phyloP scores from a whole-genome alignment of 495 filamentous ascomycete genomes.

The Neurospora tetrasperma region DNA sequence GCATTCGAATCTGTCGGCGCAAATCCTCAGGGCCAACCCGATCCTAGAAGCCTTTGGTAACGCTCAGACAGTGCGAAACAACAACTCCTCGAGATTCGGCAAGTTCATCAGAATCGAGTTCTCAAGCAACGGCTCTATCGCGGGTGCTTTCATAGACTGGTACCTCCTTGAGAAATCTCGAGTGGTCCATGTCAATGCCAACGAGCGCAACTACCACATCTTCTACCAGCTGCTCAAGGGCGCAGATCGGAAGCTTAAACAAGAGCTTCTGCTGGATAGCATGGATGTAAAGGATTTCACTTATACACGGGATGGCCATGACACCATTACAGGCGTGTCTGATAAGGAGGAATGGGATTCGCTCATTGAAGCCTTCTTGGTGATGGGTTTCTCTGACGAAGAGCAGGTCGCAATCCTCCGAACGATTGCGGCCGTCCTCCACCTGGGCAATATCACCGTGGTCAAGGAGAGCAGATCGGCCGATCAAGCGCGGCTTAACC shows the following conservation, averaged over 20 bases:
- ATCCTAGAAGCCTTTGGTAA: conserved; percentile 98
- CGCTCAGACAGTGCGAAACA: conserved; percentile 93
- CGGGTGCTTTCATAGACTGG: conserved; percentile 96
- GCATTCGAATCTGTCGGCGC: conserved; percentile 85
- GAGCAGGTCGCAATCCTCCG: conserved; percentile 77
- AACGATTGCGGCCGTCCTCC: conserved; percentile 82
- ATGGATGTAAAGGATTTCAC: conserved; percentile 75
- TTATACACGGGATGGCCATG: conserved; percentile 85
- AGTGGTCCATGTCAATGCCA: conserved; percentile 75
- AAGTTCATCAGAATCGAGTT: conserved; percentile 99
- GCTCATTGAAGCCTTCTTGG: conserved; percentile 81
- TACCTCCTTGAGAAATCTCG: conserved; percentile 95
- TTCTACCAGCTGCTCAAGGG: conserved; percentile 94
- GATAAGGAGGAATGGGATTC: conserved; percentile 85
- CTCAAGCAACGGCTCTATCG: conserved; percentile 79
- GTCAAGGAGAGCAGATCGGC: conserved; percentile 79
- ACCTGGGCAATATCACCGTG: conserved; percentile 85
- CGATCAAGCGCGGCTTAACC: conserved; percentile 77
- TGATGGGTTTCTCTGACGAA: conserved; percentile 87
- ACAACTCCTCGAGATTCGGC: conserved; percentile 97
- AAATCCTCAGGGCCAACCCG: conserved; percentile 92
- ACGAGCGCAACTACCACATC: conserved; percentile 93
- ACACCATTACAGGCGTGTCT: conserved; percentile 81
- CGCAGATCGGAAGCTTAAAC: conserved; percentile 59
- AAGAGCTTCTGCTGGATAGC: conserved; percentile 62